A percentile compares a stretch with the other conserved stretches of the same genome.
phyloP scores from a whole-genome alignment of 2,329 filamentous ascomycete genomes.

The Pezicula radicicola region DNA sequence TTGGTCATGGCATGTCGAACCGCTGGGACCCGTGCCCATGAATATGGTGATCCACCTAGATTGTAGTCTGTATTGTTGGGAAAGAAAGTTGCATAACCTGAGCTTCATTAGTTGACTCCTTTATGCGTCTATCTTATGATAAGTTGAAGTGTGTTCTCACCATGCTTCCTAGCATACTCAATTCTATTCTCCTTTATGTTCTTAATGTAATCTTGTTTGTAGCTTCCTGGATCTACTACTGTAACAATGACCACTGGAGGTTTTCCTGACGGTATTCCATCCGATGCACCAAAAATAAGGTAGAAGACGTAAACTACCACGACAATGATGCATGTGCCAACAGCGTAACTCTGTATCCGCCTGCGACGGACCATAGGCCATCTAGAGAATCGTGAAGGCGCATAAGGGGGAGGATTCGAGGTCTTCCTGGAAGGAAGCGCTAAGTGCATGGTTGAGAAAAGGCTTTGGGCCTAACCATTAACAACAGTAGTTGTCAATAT shows the following conservation, averaged over 20 bases:
- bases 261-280: slow-evolving; percentile 45
- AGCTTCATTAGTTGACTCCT: slow-evolving; percentile 11
- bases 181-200: slow-evolving; percentile 79
- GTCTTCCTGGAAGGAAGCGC: slow-evolving; percentile 83
- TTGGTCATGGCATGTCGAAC: slow-evolving; percentile 84
- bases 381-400: slow-evolving; percentile 51
- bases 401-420: slow-evolving; percentile 72
- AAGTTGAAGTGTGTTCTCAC: slow-evolving; percentile 45
- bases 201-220: slow-evolving; percentile 65
- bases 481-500: not conserved
- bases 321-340: slow-evolving; percentile 34
- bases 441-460: slow-evolving; percentile 68
- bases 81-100: slow-evolving; percentile 86
- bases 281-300: slow-evolving; percentile 20
- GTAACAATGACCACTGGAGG: slow-evolving; percentile 78
- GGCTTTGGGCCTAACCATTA: slow-evolving; percentile 6
- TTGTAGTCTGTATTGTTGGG: slow-evolving; percentile 75
- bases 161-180: slow-evolving; percentile 82
- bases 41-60: slow-evolving; percentile 53
- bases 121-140: slow-evolving; percentile 2
- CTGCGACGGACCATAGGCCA: slow-evolving; percentile 55
- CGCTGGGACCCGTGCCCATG: slow-evolving; percentile 79
- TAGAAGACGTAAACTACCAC: slow-evolving; percentile 59
- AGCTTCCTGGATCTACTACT: slow-evolving; percentile 65
- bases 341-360: slow-evolving; percentile 56